Conservation (phyloP, 2,329 filamentous ascomycete genomes). For the Pseudomassariella vexata region DNA sequence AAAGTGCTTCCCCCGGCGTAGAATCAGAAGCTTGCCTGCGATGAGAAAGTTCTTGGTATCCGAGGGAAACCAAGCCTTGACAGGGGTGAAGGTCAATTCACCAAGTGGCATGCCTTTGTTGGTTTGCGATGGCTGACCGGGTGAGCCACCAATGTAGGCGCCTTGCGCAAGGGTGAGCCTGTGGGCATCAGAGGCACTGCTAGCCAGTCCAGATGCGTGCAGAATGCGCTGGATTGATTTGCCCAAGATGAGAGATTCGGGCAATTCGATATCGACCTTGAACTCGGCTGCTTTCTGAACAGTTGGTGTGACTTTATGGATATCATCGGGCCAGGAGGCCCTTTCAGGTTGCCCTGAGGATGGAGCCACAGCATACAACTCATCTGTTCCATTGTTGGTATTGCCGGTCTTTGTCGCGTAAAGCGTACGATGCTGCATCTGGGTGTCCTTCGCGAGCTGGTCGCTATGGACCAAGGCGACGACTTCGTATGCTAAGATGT, state of each 20-base stretch:
- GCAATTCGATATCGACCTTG: slow-evolving; percentile 52
- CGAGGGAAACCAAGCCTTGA: slow-evolving; percentile 52
- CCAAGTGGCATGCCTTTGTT: slow-evolving; percentile 34
- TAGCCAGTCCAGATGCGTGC: slow-evolving; percentile 52
- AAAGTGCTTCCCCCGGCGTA: slow-evolving; percentile 60
- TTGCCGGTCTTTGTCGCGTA: slow-evolving; percentile 30
- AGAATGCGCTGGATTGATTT: slow-evolving; percentile 55
- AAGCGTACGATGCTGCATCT: slow-evolving; percentile 44
- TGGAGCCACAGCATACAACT: slow-evolving; percentile 2
- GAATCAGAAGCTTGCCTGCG: slow-evolving; percentile 50
- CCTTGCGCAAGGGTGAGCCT: slow-evolving; percentile 50
- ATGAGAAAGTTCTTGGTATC: slow-evolving; percentile 58
- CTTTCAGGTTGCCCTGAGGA: slow-evolving; percentile 7
- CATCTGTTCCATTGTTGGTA: background rate
- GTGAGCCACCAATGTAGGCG: slow-evolving; percentile 54
- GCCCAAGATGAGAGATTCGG: slow-evolving; percentile 46
- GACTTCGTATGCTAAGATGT: slow-evolving; percentile 76
- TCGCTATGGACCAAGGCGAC: slow-evolving; percentile 72
- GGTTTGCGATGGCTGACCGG: slow-evolving; percentile 24
- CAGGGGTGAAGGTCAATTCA: slow-evolving; percentile 54
- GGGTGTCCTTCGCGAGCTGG: slow-evolving; percentile 56
- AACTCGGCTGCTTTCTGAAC: slow-evolving; percentile 39
- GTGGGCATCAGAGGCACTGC: slow-evolving; percentile 51
- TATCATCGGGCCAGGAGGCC: slow-evolving; percentile 13
- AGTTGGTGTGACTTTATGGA: slow-evolving; percentile 17